Base-by-base conservation (phyloP, 371 early-diverging fungal species). In the Mortierella sp. region DNA sequence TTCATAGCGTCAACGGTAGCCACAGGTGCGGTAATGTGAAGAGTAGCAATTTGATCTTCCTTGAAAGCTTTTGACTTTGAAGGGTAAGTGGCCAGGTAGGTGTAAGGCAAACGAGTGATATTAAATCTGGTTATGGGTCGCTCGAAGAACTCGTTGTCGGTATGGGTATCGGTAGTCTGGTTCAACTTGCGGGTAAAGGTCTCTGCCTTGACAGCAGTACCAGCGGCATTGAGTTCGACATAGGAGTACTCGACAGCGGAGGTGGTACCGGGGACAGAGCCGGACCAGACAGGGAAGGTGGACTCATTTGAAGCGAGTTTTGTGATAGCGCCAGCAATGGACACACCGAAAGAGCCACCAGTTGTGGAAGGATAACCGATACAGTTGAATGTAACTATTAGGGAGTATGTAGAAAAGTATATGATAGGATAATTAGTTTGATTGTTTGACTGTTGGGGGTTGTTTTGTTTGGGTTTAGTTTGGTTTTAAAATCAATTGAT, bases 11-110 rank as follows among this genome's bases (percentile, higher is more conserved):
- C 33, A 57, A 81, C 24, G 43, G 57, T n/a, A 19, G 85, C 75
- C 7, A 59, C 55, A 58, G 87, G 84, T 24, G 77, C 87, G 2
- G 73, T 82, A 72, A 89, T 68, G 58, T 88, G 84, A 22, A 89
- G 65, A 5, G 90, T 89, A 33, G 87, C 86, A 57, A 89, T 76
- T 68, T 88, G 72, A 43, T 76, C 70, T 50, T 81, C 82, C 70
- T 76, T 76, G 60, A 81, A 81, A 22, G 72, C 82, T 67, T 81
- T 81, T 61, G 76, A 64, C 67, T 69, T 69, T 24, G 82, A 81
- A 21, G 82, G 76, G 38, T 65, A 81, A 13, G 69, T 69, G 8
- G 70, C 76, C 38, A 76, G 33, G 61, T 76, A 81, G 33, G 82
- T 63, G 67, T 81, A 81, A n/a, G 82, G 82, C 40, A 76, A 50